Percentiles rank a stretch among this genome's conserved stretches.
Evolutionary conservation across 2,329 filamentous ascomycete genomes (phyloP).

Genomic region (Fusarium kyushuense): DNA sequence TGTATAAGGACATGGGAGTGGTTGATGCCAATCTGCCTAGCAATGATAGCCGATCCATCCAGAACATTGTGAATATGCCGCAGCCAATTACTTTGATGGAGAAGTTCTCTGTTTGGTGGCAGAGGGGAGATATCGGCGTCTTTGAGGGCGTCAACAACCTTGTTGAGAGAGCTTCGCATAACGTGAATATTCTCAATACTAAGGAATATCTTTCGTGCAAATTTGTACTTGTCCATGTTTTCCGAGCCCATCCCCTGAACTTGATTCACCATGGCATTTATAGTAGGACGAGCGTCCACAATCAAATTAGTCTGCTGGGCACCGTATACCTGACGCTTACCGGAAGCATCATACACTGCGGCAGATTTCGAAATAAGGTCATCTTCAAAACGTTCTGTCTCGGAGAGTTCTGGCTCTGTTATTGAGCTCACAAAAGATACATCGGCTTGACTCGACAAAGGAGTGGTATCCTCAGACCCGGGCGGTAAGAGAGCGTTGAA

Average conservation of each 20-base stretch:
- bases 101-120: conserved; percentile 82
- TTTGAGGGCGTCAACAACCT: conserved; percentile 89
- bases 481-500: conserved; percentile 67
- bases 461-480: conserved; percentile 52
- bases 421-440: conserved; percentile 52
- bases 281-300: conserved; percentile 91
- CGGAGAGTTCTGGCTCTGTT: conserved; percentile 65
- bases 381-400: conserved; percentile 76
- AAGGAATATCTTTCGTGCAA: conserved; percentile 89
- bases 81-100: conserved; percentile 89
- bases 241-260: conserved; percentile 93
- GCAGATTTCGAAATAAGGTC: conserved; percentile 65
- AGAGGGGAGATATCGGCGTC: conserved; percentile 89
- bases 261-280: conserved; percentile 96
- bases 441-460: conserved; percentile 63
- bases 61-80: conserved; percentile 88
- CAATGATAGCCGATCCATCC: conserved; percentile 86
- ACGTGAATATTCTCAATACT: conserved; percentile 99
- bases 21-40: conserved; percentile 87
- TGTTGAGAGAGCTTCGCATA: conserved; percentile 91
- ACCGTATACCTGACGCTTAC: conserved; percentile 80
- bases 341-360: conserved; percentile 66
- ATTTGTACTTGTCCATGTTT: conserved; percentile 97
- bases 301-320: conserved; percentile 95
- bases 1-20: conserved; percentile 97